A percentile compares a stretch with the other conserved stretches of the same genome.
These are phyloP conservation scores for Diplodia scrobiculata DNA, from an alignment of 2,329 filamentous ascomycete genomes.

Conservation along the genomic window DNA sequence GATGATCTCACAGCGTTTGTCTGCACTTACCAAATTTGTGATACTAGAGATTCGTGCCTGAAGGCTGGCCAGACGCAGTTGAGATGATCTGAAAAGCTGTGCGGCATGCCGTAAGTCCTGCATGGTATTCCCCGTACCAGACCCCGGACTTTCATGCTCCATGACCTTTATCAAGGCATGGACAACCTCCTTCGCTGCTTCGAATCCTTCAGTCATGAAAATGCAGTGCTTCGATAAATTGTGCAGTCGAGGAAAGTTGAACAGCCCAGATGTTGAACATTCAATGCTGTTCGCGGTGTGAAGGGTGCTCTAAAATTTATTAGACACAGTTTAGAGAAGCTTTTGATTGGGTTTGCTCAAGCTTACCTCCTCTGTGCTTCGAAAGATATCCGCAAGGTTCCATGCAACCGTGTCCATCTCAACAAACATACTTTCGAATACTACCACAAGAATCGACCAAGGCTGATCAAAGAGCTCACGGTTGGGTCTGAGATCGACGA, in stretches of 20 bases:
- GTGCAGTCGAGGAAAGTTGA: conserved; percentile 41
- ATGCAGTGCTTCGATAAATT: conserved; percentile 46
- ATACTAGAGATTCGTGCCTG: not conserved
- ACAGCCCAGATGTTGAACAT: conserved; percentile 31
- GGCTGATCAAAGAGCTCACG: not conserved
- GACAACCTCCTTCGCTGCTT: conserved; percentile 37
- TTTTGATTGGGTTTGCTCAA: not conserved
- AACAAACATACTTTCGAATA: conserved; percentile 40
- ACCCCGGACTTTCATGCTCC: not conserved
- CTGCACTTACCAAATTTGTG: not conserved
- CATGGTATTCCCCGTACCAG: not conserved
- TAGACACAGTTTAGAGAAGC: no score
- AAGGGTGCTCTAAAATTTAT: conserved; percentile 34
- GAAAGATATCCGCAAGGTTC: conserved; percentile 39
- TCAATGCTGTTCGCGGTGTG: conserved; percentile 31
- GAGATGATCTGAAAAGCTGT: not conserved
- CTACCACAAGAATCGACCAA: not conserved
- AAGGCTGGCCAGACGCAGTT: not conserved
- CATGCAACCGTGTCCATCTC: conserved; percentile 39
- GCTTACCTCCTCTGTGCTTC: conserved; percentile 38
- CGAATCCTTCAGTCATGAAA: conserved; percentile 43
- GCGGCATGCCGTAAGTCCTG: not conserved
- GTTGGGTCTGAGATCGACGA: not conserved
- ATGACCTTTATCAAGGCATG: conserved; percentile 33
- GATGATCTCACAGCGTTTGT: no score